These are phyloP conservation scores for Boletus vermiculosoides DNA, from an alignment of 768 basidiomycete species.

Conservation along the genomic window DNA sequence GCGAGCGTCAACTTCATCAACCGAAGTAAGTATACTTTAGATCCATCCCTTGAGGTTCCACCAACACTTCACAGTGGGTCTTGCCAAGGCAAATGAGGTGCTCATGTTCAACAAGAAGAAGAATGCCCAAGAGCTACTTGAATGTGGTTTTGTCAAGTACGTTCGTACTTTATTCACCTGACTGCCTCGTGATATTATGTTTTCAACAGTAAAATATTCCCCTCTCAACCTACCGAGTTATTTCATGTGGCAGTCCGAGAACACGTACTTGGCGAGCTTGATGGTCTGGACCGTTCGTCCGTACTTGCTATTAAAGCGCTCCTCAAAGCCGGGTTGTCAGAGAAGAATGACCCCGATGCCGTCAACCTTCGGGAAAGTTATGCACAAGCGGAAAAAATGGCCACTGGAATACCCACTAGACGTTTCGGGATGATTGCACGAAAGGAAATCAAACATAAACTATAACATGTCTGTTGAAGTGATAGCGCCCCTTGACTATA, in stretches of 20 bases:
- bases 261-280: slow-evolving; percentile 52
- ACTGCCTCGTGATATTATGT: background rate
- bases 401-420: slow-evolving; percentile 53
- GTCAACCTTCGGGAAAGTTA: slow-evolving; percentile 70
- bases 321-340: slow-evolving; percentile 53
- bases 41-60: background rate
- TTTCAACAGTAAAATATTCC: slow-evolving; percentile 54
- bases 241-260: slow-evolving; percentile 55
- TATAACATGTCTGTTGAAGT: slow-evolving; percentile 32
- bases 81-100: slow-evolving; percentile 68
- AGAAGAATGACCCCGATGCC: slow-evolving; percentile 62
- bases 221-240: slow-evolving; percentile 45
- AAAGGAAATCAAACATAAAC: slow-evolving; percentile 66
- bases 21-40: slow-evolving; percentile 44
- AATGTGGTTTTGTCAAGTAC: slow-evolving; percentile 66
- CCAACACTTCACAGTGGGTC: slow-evolving; percentile 50
- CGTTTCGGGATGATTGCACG: slow-evolving; percentile 57
- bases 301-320: slow-evolving; percentile 53
- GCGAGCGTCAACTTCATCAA: slow-evolving; percentile 69
- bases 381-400: slow-evolving; percentile 65
- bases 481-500: background rate
- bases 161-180: slow-evolving; percentile 8
- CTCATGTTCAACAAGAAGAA: slow-evolving; percentile 71
- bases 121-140: slow-evolving; percentile 52
- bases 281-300: slow-evolving; percentile 56